These are phyloP conservation scores for Beauveria medogensis DNA, from an alignment of 2,329 filamentous ascomycete genomes.

Conservation along the genomic window DNA sequence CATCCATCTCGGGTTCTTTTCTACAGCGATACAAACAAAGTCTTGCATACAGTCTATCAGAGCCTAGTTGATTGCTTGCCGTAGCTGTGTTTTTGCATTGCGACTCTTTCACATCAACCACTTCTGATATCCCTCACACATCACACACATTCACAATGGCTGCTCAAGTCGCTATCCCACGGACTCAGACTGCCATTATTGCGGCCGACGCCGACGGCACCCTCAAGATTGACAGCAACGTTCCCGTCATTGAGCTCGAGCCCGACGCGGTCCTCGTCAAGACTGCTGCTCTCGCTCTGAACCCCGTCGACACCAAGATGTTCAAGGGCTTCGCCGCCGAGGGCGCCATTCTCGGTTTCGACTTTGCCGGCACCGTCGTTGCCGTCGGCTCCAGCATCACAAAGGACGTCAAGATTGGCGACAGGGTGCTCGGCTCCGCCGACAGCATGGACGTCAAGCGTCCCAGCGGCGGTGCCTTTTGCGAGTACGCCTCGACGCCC, in stretches of 20 bases:
- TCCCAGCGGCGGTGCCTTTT: constrained; percentile 21
- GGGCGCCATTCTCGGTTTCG: constrained; percentile 24
- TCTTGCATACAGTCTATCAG: neutral
- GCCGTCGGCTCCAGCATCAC: constrained; percentile 16
- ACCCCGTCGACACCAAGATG: constrained; percentile 29
- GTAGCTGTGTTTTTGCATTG: neutral
- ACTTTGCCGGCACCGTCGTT: constrained; percentile 27
- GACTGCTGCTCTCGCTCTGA: constrained; percentile 25
- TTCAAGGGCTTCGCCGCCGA: constrained; percentile 17
- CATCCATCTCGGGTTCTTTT: neutral
- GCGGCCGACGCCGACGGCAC: constrained; percentile 4
- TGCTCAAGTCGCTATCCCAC: constrained; percentile 6
- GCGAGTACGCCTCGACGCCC: constrained; percentile 19
- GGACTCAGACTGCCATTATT: constrained; percentile 9
- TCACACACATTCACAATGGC: constrained; percentile 5
- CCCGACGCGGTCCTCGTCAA: constrained; percentile 17
- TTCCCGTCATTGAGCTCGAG: constrained; percentile 8
- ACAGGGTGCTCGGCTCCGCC: constrained; percentile 20
- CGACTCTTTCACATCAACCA: neutral
- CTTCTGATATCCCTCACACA: neutral
- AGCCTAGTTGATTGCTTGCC: neutral
- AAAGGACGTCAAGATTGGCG: constrained; percentile 15
- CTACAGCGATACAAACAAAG: neutral
- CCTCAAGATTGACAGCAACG: constrained; percentile 1
- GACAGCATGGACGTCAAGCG: constrained; percentile 16